Conservation (phyloP, 2,329 filamentous ascomycete species). For the Talaromyces atroroseus region DNA sequence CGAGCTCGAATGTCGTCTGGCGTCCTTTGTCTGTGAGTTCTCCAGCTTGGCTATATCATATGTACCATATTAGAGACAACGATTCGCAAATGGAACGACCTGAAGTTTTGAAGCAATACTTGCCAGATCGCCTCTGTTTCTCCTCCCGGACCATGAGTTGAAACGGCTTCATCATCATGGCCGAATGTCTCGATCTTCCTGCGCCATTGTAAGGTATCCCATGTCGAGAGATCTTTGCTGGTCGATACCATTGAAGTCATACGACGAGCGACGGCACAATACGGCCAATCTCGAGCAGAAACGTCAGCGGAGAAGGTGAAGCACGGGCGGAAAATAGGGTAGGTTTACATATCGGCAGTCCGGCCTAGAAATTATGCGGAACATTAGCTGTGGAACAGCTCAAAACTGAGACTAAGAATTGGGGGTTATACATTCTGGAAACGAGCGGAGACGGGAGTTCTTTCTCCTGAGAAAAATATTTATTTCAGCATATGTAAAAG, state of each 20-base stretch:
- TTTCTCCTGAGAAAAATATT: slow-evolving; percentile 49
- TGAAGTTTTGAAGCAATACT: slow-evolving; percentile 22
- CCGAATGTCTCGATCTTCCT: slow-evolving; percentile 81
- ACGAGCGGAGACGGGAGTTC: slow-evolving; percentile 79
- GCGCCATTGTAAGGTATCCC: slow-evolving; percentile 58
- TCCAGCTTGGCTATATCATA: slow-evolving; percentile 43
- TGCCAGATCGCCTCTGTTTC: slow-evolving; percentile 61
- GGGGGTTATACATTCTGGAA: slow-evolving; percentile 65
- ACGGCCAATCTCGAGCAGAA: slow-evolving; percentile 67
- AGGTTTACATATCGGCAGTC: slow-evolving; percentile 43
- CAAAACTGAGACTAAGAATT: neutral
- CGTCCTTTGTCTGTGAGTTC: slow-evolving; percentile 72
- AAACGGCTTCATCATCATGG: slow-evolving; percentile 56
- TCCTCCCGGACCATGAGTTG: slow-evolving; percentile 18
- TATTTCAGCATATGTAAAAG: slow-evolving; percentile 10
- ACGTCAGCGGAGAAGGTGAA: slow-evolving; percentile 17
- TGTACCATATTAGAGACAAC: neutral
- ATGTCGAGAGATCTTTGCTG: slow-evolving; percentile 48
- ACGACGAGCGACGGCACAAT: slow-evolving; percentile 71
- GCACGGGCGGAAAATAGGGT: neutral
- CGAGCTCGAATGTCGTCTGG: slow-evolving; percentile 64
- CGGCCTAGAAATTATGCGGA: slow-evolving; percentile 34
- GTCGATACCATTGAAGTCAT: slow-evolving; percentile 59
- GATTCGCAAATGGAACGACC: neutral
- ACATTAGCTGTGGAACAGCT: slow-evolving; percentile 17